Evolutionary conservation across 345 rosid genomes (phyloP), one percentile per base, ranked within the genome.

Genomic region (Hypericum perforatum): DNA sequence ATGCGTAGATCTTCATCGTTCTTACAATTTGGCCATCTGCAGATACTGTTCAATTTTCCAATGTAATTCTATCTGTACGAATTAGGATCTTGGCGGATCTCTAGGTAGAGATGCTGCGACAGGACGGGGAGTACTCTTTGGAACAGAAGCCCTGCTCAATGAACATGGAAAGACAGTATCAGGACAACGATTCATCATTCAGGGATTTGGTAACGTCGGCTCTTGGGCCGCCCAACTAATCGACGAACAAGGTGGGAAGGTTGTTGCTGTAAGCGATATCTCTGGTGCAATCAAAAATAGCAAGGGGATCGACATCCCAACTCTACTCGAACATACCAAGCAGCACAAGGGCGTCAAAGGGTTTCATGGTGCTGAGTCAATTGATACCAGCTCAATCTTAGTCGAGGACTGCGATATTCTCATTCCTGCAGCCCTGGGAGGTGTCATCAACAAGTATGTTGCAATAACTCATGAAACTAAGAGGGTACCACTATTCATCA

Each of bases 81-180:
- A 49, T 15, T 44, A 59, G 61, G 70, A 60, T 60, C 61, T 66
- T 32, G 70, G 70, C 6, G 70, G 70, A 37, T 66, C 65, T 38
- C 13, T 49, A 12, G 65, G 70, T 2, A 60, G 65, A 41, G 70
- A 66, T 1, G 64, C 65, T 37, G 70, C 70, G 37, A 55, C 70
- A 5, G 65, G 65, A 2, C 55, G 49, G 12, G 61, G 70, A 37
- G 65, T 66, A 2, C 44, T 60, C 13, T 66, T 48, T 43, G 65
- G 64, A 38, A 43, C 65, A 5, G 53, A 66, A 22, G 70, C 65
- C n/a, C 37, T 66, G 16, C 70, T 66, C 3, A 49, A 59, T 1
- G 65, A 48, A 14, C 32, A 55, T 43, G 70, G 65, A 14, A 59
- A 65, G 37, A 53, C 70, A 6, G 54, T 65, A 6, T 3, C 52